Conservation (phyloP, 163 green algal species). For the Trebouxiophyceae sp. region DNA sequence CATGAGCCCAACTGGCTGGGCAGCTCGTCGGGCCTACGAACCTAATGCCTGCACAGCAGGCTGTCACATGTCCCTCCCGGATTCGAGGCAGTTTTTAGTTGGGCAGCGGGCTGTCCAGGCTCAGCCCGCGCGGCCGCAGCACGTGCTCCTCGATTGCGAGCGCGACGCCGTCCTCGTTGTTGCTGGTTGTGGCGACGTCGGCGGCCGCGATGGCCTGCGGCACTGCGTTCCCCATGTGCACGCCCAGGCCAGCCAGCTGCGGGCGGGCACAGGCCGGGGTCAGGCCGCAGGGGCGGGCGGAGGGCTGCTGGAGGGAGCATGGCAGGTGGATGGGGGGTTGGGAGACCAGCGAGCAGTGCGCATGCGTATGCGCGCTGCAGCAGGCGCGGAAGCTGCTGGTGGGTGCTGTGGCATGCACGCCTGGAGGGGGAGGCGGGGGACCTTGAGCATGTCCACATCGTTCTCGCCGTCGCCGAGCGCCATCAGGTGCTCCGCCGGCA, state of each 20-base stretch:
- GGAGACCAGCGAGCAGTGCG: neutral
- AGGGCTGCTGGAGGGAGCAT: neutral
- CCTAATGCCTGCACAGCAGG: too few relatives aligned
- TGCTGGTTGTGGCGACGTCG: conserved; percentile 48
- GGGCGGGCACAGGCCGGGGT: conserved; percentile 1
- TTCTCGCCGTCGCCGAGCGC: conserved; percentile 72
- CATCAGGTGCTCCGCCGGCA: conserved; percentile 41
- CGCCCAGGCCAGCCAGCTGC: conserved; percentile 27
- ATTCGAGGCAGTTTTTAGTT: too few relatives aligned
- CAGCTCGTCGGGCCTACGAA: too few relatives aligned
- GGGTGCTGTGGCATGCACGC: neutral
- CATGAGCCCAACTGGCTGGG: too few relatives aligned
- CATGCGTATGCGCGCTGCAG: neutral
- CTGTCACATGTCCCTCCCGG: too few relatives aligned
- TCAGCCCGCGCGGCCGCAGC: conserved; percentile 36
- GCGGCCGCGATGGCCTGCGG: conserved; percentile 34
- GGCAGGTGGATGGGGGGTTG: neutral
- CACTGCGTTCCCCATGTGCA: conserved; percentile 64
- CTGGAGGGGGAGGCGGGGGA: too few relatives aligned
- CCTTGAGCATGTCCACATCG: conserved; percentile 45
- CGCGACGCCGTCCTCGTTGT: conserved; percentile 69
- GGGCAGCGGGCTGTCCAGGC: neutral
- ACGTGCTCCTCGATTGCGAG: conserved; percentile 64
- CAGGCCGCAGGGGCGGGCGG: neutral
- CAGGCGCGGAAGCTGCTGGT: neutral